Evolutionary conservation across 805 yeast species (phyloP).

Genomic region (Starmerella riodocensis): DNA sequence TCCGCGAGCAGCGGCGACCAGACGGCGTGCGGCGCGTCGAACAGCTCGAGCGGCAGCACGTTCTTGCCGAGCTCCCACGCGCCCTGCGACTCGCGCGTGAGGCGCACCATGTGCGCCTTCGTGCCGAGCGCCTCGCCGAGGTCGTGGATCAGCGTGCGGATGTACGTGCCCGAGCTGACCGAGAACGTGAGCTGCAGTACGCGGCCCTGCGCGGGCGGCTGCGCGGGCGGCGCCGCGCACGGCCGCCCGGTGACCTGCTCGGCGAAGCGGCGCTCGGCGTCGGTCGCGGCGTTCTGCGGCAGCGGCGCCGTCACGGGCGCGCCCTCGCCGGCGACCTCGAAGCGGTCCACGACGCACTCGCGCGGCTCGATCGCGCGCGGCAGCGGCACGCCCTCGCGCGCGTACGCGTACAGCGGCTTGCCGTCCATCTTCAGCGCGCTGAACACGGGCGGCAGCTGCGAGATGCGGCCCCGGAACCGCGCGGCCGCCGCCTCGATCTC

Average conservation of each 20-base stretch:
- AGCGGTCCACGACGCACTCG: conserved; percentile 47
- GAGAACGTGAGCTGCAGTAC: conserved; percentile 56
- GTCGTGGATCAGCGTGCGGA: conserved; percentile 80
- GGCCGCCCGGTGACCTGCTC: conserved; percentile 7
- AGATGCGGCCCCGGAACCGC: conserved; percentile 62
- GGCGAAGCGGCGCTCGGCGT: conserved; percentile 29
- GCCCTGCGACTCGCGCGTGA: conserved; percentile 62
- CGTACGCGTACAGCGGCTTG: conserved; percentile 85
- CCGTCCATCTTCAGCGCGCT: conserved; percentile 94
- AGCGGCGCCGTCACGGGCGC: conserved; percentile 25
- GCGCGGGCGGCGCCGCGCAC: background rate
- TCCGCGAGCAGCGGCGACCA: conserved; percentile 39
- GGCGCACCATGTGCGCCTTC: conserved; percentile 76
- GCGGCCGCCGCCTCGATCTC: conserved; percentile 37
- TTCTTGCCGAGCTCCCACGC: conserved; percentile 66
- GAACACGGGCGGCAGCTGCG: conserved; percentile 89
- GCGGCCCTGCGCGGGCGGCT: conserved; percentile 20
- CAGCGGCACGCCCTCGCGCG: conserved; percentile 71
- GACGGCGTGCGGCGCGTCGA: conserved; percentile 40
- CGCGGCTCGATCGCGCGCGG: conserved; percentile 76
- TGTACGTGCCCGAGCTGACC: conserved; percentile 92
- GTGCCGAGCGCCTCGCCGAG: conserved; percentile 69
- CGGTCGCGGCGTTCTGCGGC: conserved; percentile 27
- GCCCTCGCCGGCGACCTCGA: conserved; percentile 34
- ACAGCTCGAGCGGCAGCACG: conserved; percentile 53